Conservation (phyloP, 2,329 filamentous ascomycete species). For the Pseudogymnoascus sp. region DNA sequence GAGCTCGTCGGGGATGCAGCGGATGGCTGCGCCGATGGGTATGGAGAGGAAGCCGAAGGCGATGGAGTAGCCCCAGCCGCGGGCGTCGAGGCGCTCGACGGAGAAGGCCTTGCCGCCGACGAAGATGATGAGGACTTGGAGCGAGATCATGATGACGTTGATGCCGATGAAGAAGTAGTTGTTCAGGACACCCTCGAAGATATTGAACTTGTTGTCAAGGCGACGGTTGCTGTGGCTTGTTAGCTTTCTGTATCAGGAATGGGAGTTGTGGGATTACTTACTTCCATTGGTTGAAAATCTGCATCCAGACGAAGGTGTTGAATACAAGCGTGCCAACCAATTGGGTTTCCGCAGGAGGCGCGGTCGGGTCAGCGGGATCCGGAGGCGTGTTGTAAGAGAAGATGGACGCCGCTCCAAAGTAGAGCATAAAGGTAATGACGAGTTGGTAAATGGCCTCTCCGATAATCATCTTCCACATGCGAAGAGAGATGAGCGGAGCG, state of each 20-base stretch:
- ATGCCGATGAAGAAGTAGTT: constrained; percentile 90
- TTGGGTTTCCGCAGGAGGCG: not conserved
- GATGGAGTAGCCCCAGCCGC: constrained; percentile 83
- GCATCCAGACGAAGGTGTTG: constrained; percentile 99
- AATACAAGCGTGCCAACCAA: constrained; percentile 74
- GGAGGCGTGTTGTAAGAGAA: constrained; percentile 47
- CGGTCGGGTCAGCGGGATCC: constrained; percentile 37
- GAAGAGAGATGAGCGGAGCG: constrained; percentile 71
- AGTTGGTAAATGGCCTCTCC: constrained; percentile 89
- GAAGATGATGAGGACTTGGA: constrained; percentile 84
- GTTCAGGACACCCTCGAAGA: constrained; percentile 77
- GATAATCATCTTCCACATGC: constrained; percentile 99
- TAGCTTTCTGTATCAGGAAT: constrained; percentile 15
- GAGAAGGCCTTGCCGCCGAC: constrained; percentile 77
- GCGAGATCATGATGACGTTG: constrained; percentile 78
- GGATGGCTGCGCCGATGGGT: constrained; percentile 72
- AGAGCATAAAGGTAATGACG: constrained; percentile 67
- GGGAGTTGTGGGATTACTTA: constrained; percentile 38
- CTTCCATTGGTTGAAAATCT: constrained; percentile 98
- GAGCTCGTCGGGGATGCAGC: constrained; percentile 67
- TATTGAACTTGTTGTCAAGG: constrained; percentile 90
- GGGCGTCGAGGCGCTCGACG: constrained; percentile 51
- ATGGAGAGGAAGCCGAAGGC: constrained; percentile 79
- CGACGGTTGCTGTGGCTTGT: constrained; percentile 64
- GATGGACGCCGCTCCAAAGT: constrained; percentile 62